These are phyloP conservation scores for Ceratocystis diversiconidia DNA, from an alignment of 2,329 filamentous ascomycete species.

Conservation along the genomic window DNA sequence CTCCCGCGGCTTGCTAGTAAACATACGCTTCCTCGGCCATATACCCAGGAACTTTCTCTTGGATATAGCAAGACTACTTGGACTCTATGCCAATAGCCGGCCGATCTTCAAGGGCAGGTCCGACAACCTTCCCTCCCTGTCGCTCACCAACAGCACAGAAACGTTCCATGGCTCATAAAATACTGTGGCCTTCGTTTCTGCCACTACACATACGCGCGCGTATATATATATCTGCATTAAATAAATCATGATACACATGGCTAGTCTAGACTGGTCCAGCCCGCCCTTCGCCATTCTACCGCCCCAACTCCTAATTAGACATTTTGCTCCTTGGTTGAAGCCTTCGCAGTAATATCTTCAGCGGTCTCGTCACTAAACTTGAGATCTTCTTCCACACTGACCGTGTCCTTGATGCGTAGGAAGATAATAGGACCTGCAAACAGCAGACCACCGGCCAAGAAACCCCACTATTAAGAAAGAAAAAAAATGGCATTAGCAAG, in stretches of 20 bases:
- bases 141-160: too few relatives aligned
- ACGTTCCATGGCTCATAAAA: too few relatives aligned
- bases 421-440: slow-evolving; percentile 69
- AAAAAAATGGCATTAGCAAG: slow-evolving; percentile 25
- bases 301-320: not conserved
- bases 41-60: too few relatives aligned
- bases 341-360: slow-evolving; percentile 43
- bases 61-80: too few relatives aligned
- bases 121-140: too few relatives aligned
- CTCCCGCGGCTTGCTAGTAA: too few relatives aligned
- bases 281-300: not conserved
- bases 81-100: too few relatives aligned
- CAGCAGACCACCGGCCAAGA: slow-evolving; percentile 59
- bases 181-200: too few relatives aligned
- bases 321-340: not conserved
- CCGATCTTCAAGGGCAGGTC: too few relatives aligned
- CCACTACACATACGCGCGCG: too few relatives aligned
- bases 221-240: not conserved
- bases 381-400: slow-evolving; percentile 67
- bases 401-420: slow-evolving; percentile 66
- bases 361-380: slow-evolving; percentile 73
- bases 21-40: too few relatives aligned
- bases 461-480: slow-evolving; percentile 48
- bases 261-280: not conserved
- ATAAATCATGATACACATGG: not conserved